A percentile compares a stretch with the other conserved stretches of the same genome.
Evolutionary conservation across 345 rosid species (phyloP).

Genomic region (Citrus medica): DNA sequence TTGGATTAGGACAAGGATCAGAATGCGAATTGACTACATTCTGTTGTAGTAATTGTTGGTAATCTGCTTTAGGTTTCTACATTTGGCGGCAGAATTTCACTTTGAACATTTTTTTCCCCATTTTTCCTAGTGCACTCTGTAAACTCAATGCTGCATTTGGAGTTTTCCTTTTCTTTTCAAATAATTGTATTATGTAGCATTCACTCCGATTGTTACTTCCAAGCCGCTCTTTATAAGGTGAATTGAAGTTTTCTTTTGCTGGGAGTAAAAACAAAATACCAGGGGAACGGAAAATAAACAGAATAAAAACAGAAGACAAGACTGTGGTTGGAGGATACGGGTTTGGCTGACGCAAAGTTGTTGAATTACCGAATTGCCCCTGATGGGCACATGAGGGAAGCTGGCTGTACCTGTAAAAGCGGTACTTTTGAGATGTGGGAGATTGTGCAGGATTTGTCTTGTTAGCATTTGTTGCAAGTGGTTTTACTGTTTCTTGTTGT

Average conservation of each 20-base stretch:
- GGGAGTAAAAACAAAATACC: too few relatives aligned
- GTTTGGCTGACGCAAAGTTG: too few relatives aligned
- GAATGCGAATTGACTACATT: not conserved
- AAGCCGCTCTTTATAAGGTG: not conserved
- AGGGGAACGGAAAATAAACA: not conserved
- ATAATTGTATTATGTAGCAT: not conserved
- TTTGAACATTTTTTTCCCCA: not conserved
- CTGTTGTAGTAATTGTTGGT: slow-evolving; percentile 12
- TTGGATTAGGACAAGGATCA: not conserved
- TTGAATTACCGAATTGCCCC: not conserved
- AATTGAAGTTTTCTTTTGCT: not conserved
- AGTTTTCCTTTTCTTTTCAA: not conserved
- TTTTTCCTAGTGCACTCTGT: not conserved
- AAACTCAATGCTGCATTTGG: not conserved
- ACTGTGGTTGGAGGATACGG: not conserved
- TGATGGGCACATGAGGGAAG: not conserved
- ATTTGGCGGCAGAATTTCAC: not conserved
- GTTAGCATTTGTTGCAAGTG: not conserved
- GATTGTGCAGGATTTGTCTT: slow-evolving; percentile 11
- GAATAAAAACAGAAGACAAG: not conserved
- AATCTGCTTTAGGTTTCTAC: not conserved
- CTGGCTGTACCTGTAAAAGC: not conserved
- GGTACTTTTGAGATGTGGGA: slow-evolving; percentile 4
- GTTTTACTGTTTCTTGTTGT: not conserved
- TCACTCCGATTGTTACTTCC: not conserved